Percentiles rank a stretch among this genome's conserved stretches.
Conservation (phyloP, 345 rosid genomes). For the Moringa oleifera region DNA sequence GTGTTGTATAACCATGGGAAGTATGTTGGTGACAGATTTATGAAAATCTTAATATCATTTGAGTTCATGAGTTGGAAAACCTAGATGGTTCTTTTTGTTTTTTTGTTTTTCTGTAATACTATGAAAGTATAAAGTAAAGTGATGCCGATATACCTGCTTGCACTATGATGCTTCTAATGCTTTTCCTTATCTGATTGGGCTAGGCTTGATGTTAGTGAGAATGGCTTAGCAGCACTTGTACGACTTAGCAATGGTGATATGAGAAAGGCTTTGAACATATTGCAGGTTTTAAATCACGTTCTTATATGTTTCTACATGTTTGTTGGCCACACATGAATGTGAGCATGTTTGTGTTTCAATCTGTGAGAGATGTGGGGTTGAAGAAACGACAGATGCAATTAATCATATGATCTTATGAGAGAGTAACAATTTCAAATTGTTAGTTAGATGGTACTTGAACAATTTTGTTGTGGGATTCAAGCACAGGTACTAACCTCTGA, state of each 20-base stretch:
- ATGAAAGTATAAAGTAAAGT: background rate
- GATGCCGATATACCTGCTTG: background rate
- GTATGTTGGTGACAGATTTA: too few relatives aligned
- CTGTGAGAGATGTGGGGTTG: too few relatives aligned
- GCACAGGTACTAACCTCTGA: background rate
- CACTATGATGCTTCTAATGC: background rate
- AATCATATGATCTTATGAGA: too few relatives aligned
- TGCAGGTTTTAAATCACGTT: conserved; percentile 56
- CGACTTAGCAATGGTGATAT: conserved; percentile 94
- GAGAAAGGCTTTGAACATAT: conserved; percentile 95
- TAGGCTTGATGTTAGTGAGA: conserved; percentile 77
- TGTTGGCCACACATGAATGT: background rate
- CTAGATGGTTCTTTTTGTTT: background rate
- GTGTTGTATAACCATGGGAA: too few relatives aligned
- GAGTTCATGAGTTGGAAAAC: background rate
- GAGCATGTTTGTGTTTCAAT: too few relatives aligned
- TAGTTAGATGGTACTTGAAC: background rate
- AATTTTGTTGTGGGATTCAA: background rate
- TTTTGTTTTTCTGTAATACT: background rate
- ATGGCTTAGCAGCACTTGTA: conserved; percentile 79
- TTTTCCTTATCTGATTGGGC: background rate
- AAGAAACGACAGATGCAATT: too few relatives aligned
- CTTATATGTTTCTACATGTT: background rate
- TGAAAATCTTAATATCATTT: too few relatives aligned
- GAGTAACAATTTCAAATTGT: too few relatives aligned